Conservation (phyloP, 2,329 filamentous ascomycete species). For the Teratosphaeria destructans region DNA sequence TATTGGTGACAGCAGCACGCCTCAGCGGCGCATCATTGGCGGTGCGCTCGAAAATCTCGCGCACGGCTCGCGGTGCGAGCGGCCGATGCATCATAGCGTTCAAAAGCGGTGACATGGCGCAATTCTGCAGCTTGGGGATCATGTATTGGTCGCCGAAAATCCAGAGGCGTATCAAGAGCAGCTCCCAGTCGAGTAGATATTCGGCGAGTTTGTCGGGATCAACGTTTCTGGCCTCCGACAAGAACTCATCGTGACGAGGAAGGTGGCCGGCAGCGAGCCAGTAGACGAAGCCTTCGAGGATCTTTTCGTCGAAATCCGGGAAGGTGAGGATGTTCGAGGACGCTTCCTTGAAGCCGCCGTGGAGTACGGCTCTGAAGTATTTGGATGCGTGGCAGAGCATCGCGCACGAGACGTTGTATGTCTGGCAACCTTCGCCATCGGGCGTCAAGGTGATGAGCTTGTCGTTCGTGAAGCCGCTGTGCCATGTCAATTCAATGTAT, state of each 20-base stretch:
- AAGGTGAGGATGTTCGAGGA: neutral
- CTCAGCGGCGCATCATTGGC: neutral
- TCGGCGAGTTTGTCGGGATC: neutral
- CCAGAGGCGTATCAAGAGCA: neutral
- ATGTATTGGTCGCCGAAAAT: neutral
- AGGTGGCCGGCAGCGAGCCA: neutral
- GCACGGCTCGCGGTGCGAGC: neutral
- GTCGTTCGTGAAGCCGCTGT: neutral
- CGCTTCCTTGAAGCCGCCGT: neutral
- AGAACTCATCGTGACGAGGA: neutral
- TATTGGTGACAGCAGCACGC: neutral
- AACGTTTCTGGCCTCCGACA: neutral
- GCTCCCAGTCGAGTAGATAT: neutral
- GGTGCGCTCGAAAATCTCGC: neutral
- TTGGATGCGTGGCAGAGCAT: neutral
- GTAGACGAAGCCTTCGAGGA: neutral
- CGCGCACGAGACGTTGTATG: neutral
- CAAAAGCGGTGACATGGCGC: neutral
- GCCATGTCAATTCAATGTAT: neutral
- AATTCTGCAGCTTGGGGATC: neutral
- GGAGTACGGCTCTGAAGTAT: neutral
- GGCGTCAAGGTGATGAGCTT: neutral
- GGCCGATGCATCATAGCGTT: neutral
- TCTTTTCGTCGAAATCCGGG: neutral
- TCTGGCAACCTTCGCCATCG: neutral